These are phyloP conservation scores for Odontarrhena argentea DNA, from an alignment of 345 rosid genomes.

Conservation along the genomic window DNA sequence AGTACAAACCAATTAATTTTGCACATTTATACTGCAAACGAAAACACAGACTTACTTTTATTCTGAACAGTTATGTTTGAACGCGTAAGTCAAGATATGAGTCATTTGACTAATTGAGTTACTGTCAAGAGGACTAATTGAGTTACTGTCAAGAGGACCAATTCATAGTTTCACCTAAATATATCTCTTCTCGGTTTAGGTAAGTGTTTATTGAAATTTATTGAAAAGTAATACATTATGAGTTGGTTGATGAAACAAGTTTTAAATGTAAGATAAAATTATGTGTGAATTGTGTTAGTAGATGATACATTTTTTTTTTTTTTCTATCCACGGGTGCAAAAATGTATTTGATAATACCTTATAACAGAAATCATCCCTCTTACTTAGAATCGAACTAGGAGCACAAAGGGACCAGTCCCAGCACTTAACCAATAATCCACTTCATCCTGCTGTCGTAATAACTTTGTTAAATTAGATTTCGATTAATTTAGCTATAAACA, in stretches of 20 bases:
- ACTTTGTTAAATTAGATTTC: neutral
- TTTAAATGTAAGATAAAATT: constrained; percentile 19
- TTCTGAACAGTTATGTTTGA: constrained; percentile 26
- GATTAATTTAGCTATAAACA: neutral
- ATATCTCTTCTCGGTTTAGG: constrained; percentile 4
- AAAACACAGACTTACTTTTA: neutral
- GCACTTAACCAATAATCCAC: no score
- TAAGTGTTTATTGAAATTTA: neutral
- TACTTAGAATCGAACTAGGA: no score
- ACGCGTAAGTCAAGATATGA: constrained; percentile 32
- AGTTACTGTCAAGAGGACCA: constrained; percentile 16
- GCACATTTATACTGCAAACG: neutral
- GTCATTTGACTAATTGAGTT: constrained; percentile 6
- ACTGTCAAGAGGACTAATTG: constrained; percentile 1
- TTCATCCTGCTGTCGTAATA: neutral
- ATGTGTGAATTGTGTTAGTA: neutral
- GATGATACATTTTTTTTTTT: neutral
- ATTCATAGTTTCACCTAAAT: constrained; percentile 34
- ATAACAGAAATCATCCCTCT: no score
- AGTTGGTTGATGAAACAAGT: constrained; percentile 18
- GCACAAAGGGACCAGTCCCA: no score
- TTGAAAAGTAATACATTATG: neutral
- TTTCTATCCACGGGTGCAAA: no score
- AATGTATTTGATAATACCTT: no score
- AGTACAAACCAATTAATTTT: neutral